These are phyloP conservation scores for Phytophthora megakarya DNA, from an alignment of 352 stramenopile species.

Conservation along the genomic window DNA sequence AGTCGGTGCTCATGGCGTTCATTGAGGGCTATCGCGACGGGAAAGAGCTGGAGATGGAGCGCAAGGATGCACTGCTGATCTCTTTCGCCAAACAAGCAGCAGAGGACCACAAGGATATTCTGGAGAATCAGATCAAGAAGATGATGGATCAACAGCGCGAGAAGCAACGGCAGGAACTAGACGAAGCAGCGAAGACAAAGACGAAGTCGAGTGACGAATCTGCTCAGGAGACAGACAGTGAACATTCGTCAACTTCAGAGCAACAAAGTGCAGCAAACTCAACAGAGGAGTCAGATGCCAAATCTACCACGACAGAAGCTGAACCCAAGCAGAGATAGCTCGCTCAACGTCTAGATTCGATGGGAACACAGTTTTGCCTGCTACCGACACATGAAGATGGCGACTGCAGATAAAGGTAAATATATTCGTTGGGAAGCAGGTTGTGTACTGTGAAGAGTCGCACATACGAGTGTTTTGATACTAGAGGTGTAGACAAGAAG, in stretches of 20 bases:
- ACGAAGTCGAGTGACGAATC: constrained; percentile 7
- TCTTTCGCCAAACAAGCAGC: constrained; percentile 78
- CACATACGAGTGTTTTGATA: too few species aligned
- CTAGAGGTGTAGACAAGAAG: too few species aligned
- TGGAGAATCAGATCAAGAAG: constrained; percentile 74
- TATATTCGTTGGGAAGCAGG: constrained; percentile 20
- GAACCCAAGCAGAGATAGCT: constrained; percentile 27
- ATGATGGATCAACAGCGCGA: constrained; percentile 64
- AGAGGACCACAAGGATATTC: constrained; percentile 71
- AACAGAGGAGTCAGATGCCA: constrained; percentile 14
- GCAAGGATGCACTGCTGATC: constrained; percentile 74
- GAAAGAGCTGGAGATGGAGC: constrained; percentile 75
- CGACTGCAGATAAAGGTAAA: constrained; percentile 20
- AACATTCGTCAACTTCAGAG: neutral
- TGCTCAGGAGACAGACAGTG: constrained; percentile 1
- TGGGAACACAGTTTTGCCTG: neutral
- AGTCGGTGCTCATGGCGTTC: constrained; percentile 81
- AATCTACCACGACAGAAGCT: constrained; percentile 6
- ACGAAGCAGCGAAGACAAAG: constrained; percentile 19
- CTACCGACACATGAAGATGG: neutral
- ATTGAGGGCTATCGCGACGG: constrained; percentile 83
- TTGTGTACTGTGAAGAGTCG: constrained; percentile 27
- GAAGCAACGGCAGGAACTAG: constrained; percentile 51
- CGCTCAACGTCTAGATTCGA: constrained; percentile 1
- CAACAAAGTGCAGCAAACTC: neutral